Conservation (phyloP, 148 eudicot species). For the Cornus suecica region DNA sequence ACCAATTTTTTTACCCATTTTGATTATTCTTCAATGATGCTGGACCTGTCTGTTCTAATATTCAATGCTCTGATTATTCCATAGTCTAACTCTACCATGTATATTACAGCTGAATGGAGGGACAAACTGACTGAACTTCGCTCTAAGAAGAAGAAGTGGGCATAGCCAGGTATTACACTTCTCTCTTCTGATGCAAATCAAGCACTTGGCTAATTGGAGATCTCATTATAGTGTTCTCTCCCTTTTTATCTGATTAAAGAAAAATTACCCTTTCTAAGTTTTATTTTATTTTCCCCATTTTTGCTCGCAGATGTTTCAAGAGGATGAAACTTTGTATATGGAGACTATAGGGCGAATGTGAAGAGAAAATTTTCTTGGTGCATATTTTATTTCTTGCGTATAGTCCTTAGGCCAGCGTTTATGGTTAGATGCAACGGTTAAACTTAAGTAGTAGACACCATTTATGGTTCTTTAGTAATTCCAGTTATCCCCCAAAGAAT, state of each 20-base stretch:
- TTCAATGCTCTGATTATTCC: neutral
- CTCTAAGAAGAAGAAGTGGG: constrained; percentile 84
- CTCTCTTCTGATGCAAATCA: neutral
- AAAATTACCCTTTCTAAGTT: neutral
- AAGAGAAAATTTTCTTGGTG: neutral
- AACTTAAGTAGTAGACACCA: neutral
- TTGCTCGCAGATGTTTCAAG: neutral
- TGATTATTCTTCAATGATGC: neutral
- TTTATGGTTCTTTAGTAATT: neutral
- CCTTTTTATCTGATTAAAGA: neutral
- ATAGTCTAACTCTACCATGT: no score
- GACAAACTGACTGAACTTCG: constrained; percentile 79
- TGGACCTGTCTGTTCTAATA: neutral
- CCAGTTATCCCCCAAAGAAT: neutral
- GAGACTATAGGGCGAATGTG: neutral
- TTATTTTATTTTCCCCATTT: neutral
- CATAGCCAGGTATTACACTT: constrained; percentile 47
- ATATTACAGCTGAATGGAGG: constrained; percentile 74
- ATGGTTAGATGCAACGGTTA: no score
- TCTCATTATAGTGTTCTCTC: neutral
- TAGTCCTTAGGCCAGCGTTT: neutral
- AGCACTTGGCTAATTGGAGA: neutral
- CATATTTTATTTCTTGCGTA: neutral
- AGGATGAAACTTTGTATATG: constrained; percentile 1
- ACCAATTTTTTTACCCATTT: neutral